Conservation (phyloP, 2,329 filamentous ascomycete genomes). For the Penicillium sp. region DNA sequence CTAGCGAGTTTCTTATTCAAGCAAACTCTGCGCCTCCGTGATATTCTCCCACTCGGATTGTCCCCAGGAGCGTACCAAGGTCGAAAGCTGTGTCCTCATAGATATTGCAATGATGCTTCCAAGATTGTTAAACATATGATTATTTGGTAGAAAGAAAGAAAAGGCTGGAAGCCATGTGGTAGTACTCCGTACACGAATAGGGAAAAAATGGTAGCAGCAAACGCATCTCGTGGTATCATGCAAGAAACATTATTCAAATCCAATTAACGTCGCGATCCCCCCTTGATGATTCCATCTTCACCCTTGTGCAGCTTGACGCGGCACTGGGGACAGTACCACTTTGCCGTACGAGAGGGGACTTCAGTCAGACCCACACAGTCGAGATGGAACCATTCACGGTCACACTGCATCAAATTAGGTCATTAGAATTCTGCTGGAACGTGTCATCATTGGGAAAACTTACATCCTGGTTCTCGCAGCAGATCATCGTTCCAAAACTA, state of each 20-base stretch:
- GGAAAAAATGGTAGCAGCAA: background rate
- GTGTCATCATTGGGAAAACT: slow-evolving; percentile 14
- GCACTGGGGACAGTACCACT: slow-evolving; percentile 66
- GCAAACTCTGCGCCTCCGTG: background rate
- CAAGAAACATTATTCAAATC: slow-evolving; percentile 12
- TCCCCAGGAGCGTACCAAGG: background rate
- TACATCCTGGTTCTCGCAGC: slow-evolving; percentile 61
- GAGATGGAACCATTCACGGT: slow-evolving; percentile 66
- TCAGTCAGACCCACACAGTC: slow-evolving; percentile 58
- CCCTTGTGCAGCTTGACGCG: slow-evolving; percentile 49
- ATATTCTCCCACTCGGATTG: background rate
- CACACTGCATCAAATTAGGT: slow-evolving; percentile 49
- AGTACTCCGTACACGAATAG: background rate
- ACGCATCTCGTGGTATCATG: slow-evolving; percentile 25
- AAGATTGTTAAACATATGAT: background rate
- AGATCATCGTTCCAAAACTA: slow-evolving; percentile 64
- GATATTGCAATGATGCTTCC: background rate
- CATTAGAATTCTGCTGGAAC: background rate
- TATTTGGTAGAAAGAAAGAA: background rate
- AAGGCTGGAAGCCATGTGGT: background rate
- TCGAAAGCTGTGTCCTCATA: background rate
- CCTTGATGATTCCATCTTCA: slow-evolving; percentile 40
- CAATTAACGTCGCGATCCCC: slow-evolving; percentile 29
- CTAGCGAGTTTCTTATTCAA: background rate
- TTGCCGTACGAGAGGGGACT: slow-evolving; percentile 57